Evolutionary conservation across 768 basidiomycete genomes (phyloP), one percentile per base, ranked within the genome.

Genomic region (Suillus fuscotomentosus): DNA sequence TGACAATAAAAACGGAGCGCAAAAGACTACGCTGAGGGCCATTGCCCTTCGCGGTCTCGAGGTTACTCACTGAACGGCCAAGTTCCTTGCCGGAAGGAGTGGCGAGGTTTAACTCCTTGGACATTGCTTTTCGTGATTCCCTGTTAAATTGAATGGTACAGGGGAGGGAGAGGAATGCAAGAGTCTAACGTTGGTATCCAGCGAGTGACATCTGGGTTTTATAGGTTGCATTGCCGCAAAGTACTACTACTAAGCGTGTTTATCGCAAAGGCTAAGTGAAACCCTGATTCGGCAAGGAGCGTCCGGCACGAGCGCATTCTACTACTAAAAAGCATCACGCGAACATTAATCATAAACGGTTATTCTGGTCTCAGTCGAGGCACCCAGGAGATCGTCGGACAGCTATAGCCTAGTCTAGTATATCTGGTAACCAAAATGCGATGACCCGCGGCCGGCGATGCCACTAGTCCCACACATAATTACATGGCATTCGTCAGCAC

Each of bases 1-100:
- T 68, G 11, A 78, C 76, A 22, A 79, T 73, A 22, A 70, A 71
- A 7, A 75, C 57, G n/a, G 69, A 70, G 15, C 72, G 74, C 24
- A 68, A 60, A 0, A 64, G 65, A 64, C 78, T 75, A 31, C 70
- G 77, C 0, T 61, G 15, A 5, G 0, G 24, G 38, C 7, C 45
- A 31, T 42, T 39, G 15, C 15, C 11, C 50, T 50, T 45, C 20
- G 54, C 34, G 4, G 64, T 70, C 43, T 75, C 68, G 0, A 14
- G 3, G n/a, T 42, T 39, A 14, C 63, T 68, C 4, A 43, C 42
- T 39, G 60, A 43, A 38, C 47, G 69, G 54, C 48, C 45, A 55
- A 60, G 51, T 67, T 73, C n/a, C 66, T 14, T 54, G 68, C 70
- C 62, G 31, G 34, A 20, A 41, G 54, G 42, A 24, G 5, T 36